phyloP scores from a whole-genome alignment of 495 filamentous ascomycete genomes.

The Bryoglossum gracile region DNA sequence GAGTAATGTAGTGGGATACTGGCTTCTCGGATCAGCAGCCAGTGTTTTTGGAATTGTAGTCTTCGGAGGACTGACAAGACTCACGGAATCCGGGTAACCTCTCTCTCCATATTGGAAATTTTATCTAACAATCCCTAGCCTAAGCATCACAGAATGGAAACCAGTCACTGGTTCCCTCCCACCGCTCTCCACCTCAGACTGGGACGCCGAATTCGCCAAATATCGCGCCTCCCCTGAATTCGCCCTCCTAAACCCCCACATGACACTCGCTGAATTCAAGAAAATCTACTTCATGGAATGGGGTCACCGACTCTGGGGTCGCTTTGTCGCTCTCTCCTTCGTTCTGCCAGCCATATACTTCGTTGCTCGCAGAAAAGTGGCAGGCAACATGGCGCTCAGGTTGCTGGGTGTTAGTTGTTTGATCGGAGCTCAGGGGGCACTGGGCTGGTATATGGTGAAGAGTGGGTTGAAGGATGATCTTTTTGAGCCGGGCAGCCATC shows the following conservation, averaged over 20 bases:
- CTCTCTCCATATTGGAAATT: neutral
- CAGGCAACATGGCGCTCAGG: slow-evolving; percentile 63
- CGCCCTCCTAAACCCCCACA: slow-evolving; percentile 79
- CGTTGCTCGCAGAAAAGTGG: slow-evolving; percentile 71
- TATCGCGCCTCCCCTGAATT: slow-evolving; percentile 90
- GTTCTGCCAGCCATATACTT: slow-evolving; percentile 85
- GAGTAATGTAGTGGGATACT: slow-evolving; percentile 75
- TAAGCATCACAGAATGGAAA: slow-evolving; percentile 99
- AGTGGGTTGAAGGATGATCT: slow-evolving; percentile 90
- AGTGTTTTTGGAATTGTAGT: slow-evolving; percentile 96
- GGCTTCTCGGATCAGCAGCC: slow-evolving; percentile 82
- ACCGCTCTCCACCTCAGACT: slow-evolving; percentile 65
- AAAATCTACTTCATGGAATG: slow-evolving; percentile 99
- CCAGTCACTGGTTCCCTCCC: slow-evolving; percentile 93
- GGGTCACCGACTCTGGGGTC: slow-evolving; percentile 93
- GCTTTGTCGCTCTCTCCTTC: slow-evolving; percentile 83
- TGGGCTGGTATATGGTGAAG: slow-evolving; percentile 99
- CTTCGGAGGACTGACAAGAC: slow-evolving; percentile 83
- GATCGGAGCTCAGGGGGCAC: slow-evolving; percentile 90
- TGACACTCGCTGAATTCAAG: slow-evolving; percentile 89
- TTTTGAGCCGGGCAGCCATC: slow-evolving; percentile 82
- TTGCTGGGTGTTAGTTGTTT: slow-evolving; percentile 78
- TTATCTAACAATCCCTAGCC: slow-evolving; percentile 37
- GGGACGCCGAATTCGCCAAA: slow-evolving; percentile 86
- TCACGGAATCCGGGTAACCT: slow-evolving; percentile 90